Evolutionary conservation across 108 stramenopile species (phyloP).

Genomic region (Discostella pseudostelligera): DNA sequence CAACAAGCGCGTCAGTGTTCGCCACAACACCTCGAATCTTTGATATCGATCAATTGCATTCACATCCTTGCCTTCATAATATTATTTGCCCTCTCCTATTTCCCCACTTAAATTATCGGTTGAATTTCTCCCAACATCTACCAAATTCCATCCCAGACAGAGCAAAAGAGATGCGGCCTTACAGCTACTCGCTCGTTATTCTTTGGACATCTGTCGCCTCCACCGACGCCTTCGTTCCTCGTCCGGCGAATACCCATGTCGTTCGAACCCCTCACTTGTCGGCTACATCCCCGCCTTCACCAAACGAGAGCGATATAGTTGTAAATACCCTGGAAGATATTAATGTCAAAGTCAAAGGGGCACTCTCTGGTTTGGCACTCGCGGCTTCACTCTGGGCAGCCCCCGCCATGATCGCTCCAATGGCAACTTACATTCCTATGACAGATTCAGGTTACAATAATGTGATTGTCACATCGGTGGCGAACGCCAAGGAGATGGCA

Average conservation of each 20-base stretch:
- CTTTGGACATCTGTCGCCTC: neutral
- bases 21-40: too few relatives aligned
- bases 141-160: neutral
- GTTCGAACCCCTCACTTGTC: slow-evolving; percentile 1
- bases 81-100: too few relatives aligned
- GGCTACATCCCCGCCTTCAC: slow-evolving; percentile 8
- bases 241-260: neutral
- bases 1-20: too few relatives aligned
- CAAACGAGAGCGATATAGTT: slow-evolving; percentile 1
- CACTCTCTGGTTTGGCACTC: slow-evolving; percentile 33
- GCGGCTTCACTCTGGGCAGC: slow-evolving; percentile 46
- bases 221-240: neutral
- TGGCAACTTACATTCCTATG: slow-evolving; percentile 10
- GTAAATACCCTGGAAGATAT: slow-evolving; percentile 25
- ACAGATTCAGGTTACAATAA: neutral
- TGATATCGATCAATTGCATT: too few relatives aligned
- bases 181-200: neutral
- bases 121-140: too few relatives aligned
- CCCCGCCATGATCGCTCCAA: slow-evolving; percentile 31
- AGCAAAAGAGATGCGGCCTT: neutral
- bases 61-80: too few relatives aligned
- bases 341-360: slow-evolving; percentile 29
- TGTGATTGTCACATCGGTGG: slow-evolving; percentile 36
- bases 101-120: too few relatives aligned
- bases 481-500: slow-evolving; percentile 85